Evolutionary conservation across 1,284 basidiomycete species (phyloP), one percentile per base, ranked within the genome.

Genomic region (Cerioporus squamosus): DNA sequence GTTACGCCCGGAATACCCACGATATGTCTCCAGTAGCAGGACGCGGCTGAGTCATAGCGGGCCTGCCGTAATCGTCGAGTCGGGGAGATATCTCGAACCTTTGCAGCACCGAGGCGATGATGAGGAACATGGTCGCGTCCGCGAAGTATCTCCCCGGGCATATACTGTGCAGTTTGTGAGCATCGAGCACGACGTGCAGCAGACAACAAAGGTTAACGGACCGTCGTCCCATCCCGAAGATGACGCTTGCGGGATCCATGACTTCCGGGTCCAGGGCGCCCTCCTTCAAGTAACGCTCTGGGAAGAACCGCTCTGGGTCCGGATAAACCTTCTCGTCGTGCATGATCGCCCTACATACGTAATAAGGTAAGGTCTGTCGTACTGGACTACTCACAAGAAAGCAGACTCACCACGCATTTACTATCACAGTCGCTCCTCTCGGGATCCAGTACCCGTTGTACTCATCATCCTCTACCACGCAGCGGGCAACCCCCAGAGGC

Each of bases 321-420:
- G 63, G 59, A 39, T 54, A 65, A 9, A 20, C 47, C 33, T 20
- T 45, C 4, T 46, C 42, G 20, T 61, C 52, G 38, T 50, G 33
- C 10, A 22, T 12, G 5, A 51, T 51, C 6, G 49, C 49, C 49
- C 49, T 51, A 18, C 1, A 4, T 2, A 22, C 14, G 40, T 2
- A 22, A 2, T 42, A 12, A 42, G 40, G 20, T 15, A n/a, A 18
- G n/a, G n/a, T 5, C n/a, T 14, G 12, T 10, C 23, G 26, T 12
- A 29, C 31, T 14, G 51, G 54, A 44, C 38, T n/a, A 3, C 15
- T 15, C 76, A 77, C 72, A 36, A 78, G 74, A 59, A 76, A 79
- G 26, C 5, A 29, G 15, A n/a, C 18, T 36, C 38, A 61, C 64
- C 60, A 59, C 26, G 52, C 31, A 26, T 66, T 66, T n/a, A 51